These are phyloP conservation scores for Suhomyces maxii DNA, from an alignment of 1,139 yeast species.

Conservation along the genomic window DNA sequence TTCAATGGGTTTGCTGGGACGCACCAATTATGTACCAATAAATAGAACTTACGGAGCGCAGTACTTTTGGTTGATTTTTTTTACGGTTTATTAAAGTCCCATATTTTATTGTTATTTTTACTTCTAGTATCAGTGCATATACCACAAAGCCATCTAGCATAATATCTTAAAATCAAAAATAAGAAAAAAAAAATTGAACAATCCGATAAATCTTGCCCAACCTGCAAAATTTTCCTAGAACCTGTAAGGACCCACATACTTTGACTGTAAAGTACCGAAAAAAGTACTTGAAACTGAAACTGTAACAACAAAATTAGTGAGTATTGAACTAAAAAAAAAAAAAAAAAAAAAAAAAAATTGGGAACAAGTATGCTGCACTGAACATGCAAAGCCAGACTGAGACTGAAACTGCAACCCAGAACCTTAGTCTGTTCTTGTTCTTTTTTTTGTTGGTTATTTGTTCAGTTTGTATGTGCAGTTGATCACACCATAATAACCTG, in stretches of 20 bases:
- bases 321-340: too few species aligned
- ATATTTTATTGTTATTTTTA: too few species aligned
- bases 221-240: not conserved
- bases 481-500: not conserved
- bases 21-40: too few species aligned
- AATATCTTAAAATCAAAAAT: not conserved
- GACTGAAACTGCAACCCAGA: not conserved
- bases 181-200: not conserved
- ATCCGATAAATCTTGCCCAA: not conserved
- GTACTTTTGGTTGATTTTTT: too few species aligned
- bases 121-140: not conserved
- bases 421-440: too few species aligned
- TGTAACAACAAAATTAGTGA: not conserved
- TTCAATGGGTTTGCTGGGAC: too few species aligned
- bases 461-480: not conserved
- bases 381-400: not conserved
- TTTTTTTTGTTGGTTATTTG: not conserved
- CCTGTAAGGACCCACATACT: not conserved
- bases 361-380: too few species aligned
- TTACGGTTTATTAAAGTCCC: not conserved
- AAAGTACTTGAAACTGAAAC: not conserved
- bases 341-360: too few species aligned
- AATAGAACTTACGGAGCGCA: too few species aligned
- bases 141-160: not conserved
- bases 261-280: too few species aligned